A percentile compares a stretch with the other conserved stretches of the same genome.
phyloP scores from a whole-genome alignment of 192 early-diverging fungal species.

The Nowakowskiella sp. region DNA sequence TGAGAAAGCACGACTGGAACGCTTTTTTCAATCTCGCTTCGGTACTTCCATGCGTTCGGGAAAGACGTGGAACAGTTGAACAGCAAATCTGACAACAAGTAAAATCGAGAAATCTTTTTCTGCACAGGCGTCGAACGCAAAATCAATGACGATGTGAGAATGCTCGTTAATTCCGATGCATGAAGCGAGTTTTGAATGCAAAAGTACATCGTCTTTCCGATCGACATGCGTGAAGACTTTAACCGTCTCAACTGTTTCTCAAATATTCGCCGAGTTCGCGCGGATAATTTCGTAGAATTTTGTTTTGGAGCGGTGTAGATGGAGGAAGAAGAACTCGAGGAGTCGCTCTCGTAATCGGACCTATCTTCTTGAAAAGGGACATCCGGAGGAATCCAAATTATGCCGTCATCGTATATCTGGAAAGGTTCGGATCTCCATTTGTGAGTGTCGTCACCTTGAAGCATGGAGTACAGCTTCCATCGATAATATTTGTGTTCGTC shows the following conservation, averaged over 20 bases:
- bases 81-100: slow-evolving; percentile 83
- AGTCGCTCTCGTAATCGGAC: slow-evolving; percentile 37
- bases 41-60: slow-evolving; percentile 82
- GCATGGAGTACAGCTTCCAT: slow-evolving; percentile 83
- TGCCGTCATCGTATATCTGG: slow-evolving; percentile 75
- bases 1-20: slow-evolving; percentile 60
- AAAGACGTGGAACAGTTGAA: slow-evolving; percentile 73
- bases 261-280: slow-evolving; percentile 19
- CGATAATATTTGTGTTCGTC: slow-evolving; percentile 82
- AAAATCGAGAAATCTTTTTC: slow-evolving; percentile 65
- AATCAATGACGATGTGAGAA: slow-evolving; percentile 54
- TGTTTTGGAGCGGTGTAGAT: slow-evolving; percentile 7
- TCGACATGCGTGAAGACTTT: slow-evolving; percentile 29
- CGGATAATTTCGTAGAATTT: slow-evolving; percentile 1
- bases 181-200: slow-evolving; percentile 72
- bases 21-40: slow-evolving; percentile 56
- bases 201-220: slow-evolving; percentile 76
- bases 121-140: slow-evolving; percentile 42
- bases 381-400: slow-evolving; percentile 79
- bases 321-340: slow-evolving; percentile 6
- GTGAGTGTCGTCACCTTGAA: slow-evolving; percentile 69
- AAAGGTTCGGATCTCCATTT: slow-evolving; percentile 74
- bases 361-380: slow-evolving; percentile 61
- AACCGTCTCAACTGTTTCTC: slow-evolving; percentile 20
- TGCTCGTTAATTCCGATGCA: slow-evolving; percentile 65